A percentile compares a stretch with the other conserved stretches of the same genome.
Conservation (phyloP, 2,329 filamentous ascomycete genomes). For the Biscogniauxia mediterranea region DNA sequence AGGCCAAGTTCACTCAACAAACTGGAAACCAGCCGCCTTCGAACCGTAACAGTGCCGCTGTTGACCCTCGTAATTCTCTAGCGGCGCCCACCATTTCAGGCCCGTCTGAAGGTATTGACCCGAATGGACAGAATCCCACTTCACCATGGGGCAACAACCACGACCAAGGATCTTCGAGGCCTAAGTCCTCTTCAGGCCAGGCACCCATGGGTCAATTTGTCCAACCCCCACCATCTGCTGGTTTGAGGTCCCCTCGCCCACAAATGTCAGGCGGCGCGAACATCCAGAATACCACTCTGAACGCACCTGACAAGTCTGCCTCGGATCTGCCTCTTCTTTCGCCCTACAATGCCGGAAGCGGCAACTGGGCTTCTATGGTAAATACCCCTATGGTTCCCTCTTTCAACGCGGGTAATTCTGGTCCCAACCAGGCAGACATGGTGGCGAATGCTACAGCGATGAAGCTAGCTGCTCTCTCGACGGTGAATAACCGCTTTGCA, state of each 20-base stretch:
- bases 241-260: slow-evolving; percentile 75
- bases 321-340: slow-evolving; percentile 82
- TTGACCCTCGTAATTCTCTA: slow-evolving; percentile 74
- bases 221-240: slow-evolving; percentile 73
- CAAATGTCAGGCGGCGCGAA: slow-evolving; percentile 65
- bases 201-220: slow-evolving; percentile 92
- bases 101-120: slow-evolving; percentile 60
- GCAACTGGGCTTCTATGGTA: slow-evolving; percentile 98
- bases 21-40: slow-evolving; percentile 87
- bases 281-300: slow-evolving; percentile 82
- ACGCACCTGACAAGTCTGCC: slow-evolving; percentile 64
- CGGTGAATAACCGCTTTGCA: slow-evolving; percentile 96
- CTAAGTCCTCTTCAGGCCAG: slow-evolving; percentile 78
- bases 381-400: slow-evolving; percentile 94
- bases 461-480: slow-evolving; percentile 95
- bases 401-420: slow-evolving; percentile 67
- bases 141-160: slow-evolving; percentile 74
- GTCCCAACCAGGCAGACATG: slow-evolving; percentile 84
- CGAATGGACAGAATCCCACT: slow-evolving; percentile 62
- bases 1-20: slow-evolving; percentile 94
- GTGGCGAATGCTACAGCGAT: slow-evolving; percentile 97
- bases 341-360: slow-evolving; percentile 74
- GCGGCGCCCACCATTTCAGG: slow-evolving; percentile 72
- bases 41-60: slow-evolving; percentile 84
- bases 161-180: slow-evolving; percentile 55